Base-by-base conservation (phyloP, 2,329 filamentous ascomycete genomes). In the Penicillium fuscoglaucum region DNA sequence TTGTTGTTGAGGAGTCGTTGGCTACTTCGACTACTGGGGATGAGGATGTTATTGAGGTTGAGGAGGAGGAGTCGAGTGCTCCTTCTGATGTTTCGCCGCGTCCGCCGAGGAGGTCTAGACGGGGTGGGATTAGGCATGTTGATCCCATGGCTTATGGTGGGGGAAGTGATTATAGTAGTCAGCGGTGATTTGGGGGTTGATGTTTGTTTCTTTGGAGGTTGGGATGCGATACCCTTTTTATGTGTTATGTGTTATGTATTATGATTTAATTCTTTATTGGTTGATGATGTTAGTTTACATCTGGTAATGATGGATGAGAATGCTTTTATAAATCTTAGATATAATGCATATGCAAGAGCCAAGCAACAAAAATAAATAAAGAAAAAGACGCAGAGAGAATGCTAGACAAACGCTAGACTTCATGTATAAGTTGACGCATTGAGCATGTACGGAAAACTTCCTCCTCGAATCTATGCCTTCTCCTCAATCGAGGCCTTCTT, bases 401-500 rank as follows among this genome's bases (percentile, higher is more conserved):
- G 69, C 66, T 67, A 65, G 61, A 60, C 65, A 63, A 66, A 66
- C 66, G 64, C 65, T 62, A 66, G 58, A 60, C 60, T 57, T 57
- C 40, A 52, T 57, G 55, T 51, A 58, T 44, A 37, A 48, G 58
- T 53, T 52, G 45, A 45, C 45, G 63, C 59, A 26, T 37, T 43
- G 39, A 33, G 59, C 50, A 62, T 70, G 58, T 62, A 66, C 55
- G 59, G 24, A 26, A 40, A 58, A 37, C 12, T 12, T 29, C 19
- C 13, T 29, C 6, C 13, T 29, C 6, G 8, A 17, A 19, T 24
- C 21, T 70, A 76, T 56, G 71, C 76, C 64, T 76, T 76, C 64
- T 87, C 85, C 72, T 88, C 86, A 41, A 89, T 73, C 52, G 80
- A 81, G 49, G 84, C 81, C 66, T 84, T 82, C 74, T 87, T 79